Percentiles rank a stretch among this genome's conserved stretches.
These are phyloP conservation scores for Debaryomyces hansenii DNA, from an alignment of 805 yeast genomes.

Conservation along the genomic window DNA sequence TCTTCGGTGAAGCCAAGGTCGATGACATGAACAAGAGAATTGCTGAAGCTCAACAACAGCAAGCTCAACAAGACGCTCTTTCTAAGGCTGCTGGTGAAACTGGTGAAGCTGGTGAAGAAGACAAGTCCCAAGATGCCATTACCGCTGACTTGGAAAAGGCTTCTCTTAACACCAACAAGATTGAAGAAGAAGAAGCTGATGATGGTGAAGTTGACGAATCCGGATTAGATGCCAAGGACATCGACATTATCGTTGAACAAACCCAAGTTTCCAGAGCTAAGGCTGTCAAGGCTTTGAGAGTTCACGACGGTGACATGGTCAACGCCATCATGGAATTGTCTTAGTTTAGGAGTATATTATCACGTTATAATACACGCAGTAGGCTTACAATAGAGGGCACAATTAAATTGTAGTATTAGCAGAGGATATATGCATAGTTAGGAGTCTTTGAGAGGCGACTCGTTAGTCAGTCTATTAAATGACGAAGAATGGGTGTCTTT, in stretches of 20 bases:
- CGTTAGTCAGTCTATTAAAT: too few relatives aligned
- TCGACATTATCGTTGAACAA: constrained; percentile 87
- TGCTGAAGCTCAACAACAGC: constrained; percentile 80
- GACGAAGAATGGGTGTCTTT: too few relatives aligned
- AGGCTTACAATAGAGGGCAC: too few relatives aligned
- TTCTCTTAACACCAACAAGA: constrained; percentile 46
- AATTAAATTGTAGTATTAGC: too few relatives aligned
- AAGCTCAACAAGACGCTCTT: constrained; percentile 51
- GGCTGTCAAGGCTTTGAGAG: constrained; percentile 88
- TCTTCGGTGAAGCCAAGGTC: constrained; percentile 96
- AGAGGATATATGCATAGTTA: too few relatives aligned
- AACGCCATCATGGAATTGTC: constrained; percentile 89
- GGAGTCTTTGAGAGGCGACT: too few relatives aligned
- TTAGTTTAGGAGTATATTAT: constrained; percentile 15
- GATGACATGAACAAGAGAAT: constrained; percentile 90
- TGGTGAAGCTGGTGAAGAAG: constrained; percentile 20
- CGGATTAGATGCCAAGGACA: constrained; percentile 80
- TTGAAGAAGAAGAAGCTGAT: constrained; percentile 53
- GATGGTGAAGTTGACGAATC: constrained; percentile 80
- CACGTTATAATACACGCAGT: neutral
- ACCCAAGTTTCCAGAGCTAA: constrained; percentile 84
- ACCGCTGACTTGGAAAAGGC: constrained; percentile 80
- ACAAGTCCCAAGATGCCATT: constrained; percentile 74
- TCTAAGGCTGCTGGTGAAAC: constrained; percentile 44
- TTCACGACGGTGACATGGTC: constrained; percentile 90